Evolutionary conservation across 331 rosid genomes (phyloP), one percentile per base, ranked within the genome.

Genomic region (Acacia pycnantha): DNA sequence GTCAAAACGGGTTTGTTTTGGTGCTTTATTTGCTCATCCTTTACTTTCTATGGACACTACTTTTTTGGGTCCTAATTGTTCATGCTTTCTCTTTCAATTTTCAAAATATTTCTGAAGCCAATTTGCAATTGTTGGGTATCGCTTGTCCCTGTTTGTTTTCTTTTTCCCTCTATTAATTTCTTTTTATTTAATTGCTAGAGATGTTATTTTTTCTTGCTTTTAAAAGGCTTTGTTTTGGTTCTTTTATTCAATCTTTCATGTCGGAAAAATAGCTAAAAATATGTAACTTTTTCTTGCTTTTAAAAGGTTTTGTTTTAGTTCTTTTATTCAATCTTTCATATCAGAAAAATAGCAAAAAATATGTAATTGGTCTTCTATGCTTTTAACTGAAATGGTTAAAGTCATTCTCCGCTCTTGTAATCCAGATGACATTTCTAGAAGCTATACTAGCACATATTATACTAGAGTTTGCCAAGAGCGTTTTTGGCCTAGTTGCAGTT

Each of bases 1-100:
- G 72, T 40, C 86, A 21, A 96, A 91, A 87, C 87, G 98, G 97
- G 99, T 96, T 70, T 61, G 98, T 86, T 72, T 79, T 77, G 51
- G 24, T 79, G 70, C 65, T 76, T 71, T 74, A 67, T 82, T 77
- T 43, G 6, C 59, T 46, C 18, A 47, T 65, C 47, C 15, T 41
- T 72, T 12, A 74, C 58, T 11, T 73, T 41, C n/a, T 33, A 40
- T 75, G 2, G 16, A 65, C 18, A 11, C 33, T 66, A 22, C 59
- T 84, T 48, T 79, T 16, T 51, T 2, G 4, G 40, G 11, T 16
- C 73, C 56, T 44, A 13, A 24, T 26, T 12, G 35, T 44, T 22
- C n/a, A 0, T 22, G 11, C n/a, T 46, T 46, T 24, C 13, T n/a
- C 43, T 53, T 53, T 73, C 4, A 73, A 26, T 35, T 4, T 33